Base-by-base conservation (phyloP, 2,329 filamentous ascomycete genomes). In the Xylaria sp. region DNA sequence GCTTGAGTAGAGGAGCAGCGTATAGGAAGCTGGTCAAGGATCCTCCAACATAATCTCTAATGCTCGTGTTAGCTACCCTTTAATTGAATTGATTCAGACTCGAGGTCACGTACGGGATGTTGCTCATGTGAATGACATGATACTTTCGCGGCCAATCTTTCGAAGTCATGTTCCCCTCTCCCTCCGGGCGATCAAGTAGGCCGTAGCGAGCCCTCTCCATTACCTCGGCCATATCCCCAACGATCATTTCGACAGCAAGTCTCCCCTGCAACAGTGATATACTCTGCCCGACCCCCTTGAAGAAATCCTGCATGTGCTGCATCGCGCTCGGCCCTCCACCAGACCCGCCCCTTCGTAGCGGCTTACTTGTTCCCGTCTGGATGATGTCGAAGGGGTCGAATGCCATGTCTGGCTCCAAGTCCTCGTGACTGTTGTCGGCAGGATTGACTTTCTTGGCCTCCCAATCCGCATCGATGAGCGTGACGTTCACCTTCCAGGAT, bases 111-210 rank as follows among this genome's bases (percentile, higher is more conserved):
- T 59, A 67, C 62, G 68, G 67, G 17, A 69, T 60, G 34, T 70
- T 69, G 61, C 66, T 70, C 63, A 67, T 59, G 37, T 69, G 63
- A 7, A 70, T 64, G 7, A 62, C 45, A 42, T 69, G 66, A 46
- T 67, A 70, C 13, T 41, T 50, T 8, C 50, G 48, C 2, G 66
- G 69, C 56, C 66, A 71, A 1, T 24, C 49, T 13, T 52, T 59
- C 11, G 59, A 52, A 48, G 64, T 59, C 13, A 59, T 42, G n/a
- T 41, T 42, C 16, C 48, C 24, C 9, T 47, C 38, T 37, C 21
- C 45, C 37, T 39, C n/a, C 5, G 60, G 52, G 16, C 63, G 56
- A 18, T 66, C 57, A 11, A 70, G 52, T 13, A 41, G 42, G 37
- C 59, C 57, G 44, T 68, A 66, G 9, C 64, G 63, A 40, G 67